Evolutionary conservation across 208 protist species (phyloP).

Genomic region (Balamuthia mandrillaris): DNA sequence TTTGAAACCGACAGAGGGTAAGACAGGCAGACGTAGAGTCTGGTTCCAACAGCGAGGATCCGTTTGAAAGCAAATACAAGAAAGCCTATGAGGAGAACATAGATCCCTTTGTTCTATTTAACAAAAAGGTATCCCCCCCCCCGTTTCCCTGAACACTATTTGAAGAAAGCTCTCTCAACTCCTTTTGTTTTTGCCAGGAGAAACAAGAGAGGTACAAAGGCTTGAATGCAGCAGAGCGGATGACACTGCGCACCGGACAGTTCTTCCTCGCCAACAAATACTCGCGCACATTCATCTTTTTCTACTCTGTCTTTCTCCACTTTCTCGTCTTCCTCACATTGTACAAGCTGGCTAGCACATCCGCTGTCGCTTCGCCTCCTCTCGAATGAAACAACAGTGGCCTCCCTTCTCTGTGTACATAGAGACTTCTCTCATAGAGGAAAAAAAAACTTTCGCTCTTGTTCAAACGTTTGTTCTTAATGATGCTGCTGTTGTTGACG

Average conservation of each 20-base stretch:
- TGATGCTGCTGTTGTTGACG: no score
- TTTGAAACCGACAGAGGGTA: no score
- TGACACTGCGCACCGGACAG: slow-evolving; percentile 47
- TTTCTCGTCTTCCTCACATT: slow-evolving; percentile 63
- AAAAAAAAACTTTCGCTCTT: no score
- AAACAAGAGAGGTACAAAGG: slow-evolving; percentile 58
- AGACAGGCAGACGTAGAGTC: no score
- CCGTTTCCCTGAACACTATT: no score
- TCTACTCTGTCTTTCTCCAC: slow-evolving; percentile 67
- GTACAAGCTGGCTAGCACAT: slow-evolving; percentile 48
- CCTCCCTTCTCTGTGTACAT: no score
- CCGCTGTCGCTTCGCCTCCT: no score
- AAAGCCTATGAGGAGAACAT: slow-evolving; percentile 68
- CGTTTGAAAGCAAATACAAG: slow-evolving; percentile 56
- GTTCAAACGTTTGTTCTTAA: no score
- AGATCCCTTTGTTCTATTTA: slow-evolving; percentile 69
- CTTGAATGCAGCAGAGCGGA: slow-evolving; percentile 60
- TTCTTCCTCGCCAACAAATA: slow-evolving; percentile 65
- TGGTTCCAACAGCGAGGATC: background rate
- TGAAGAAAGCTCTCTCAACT: no score
- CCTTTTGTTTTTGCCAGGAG: slow-evolving; percentile 40
- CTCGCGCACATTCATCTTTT: slow-evolving; percentile 58
- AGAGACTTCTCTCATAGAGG: no score
- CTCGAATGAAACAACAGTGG: no score
- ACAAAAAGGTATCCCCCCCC: slow-evolving; percentile 46